Percentiles rank a stretch among this genome's conserved stretches.
Evolutionary conservation across 306 rosid species (phyloP).

Genomic region (Dryas octopetala): DNA sequence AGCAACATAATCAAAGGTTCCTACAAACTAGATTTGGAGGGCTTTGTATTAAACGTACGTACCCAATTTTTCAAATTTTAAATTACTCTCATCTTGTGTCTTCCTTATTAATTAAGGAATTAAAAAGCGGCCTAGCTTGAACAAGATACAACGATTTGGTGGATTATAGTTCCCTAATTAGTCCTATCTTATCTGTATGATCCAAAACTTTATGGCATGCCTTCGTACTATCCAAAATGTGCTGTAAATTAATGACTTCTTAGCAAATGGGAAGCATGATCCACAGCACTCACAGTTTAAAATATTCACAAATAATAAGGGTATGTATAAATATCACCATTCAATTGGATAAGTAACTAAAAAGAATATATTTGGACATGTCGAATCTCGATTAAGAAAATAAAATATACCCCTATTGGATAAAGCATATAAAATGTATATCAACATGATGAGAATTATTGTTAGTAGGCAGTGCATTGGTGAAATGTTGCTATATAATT

Average conservation of each 20-base stretch:
- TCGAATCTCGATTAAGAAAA: background rate
- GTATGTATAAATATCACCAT: background rate
- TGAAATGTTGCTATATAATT: no score
- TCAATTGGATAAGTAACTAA: background rate
- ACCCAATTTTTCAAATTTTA: background rate
- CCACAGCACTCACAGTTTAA: background rate
- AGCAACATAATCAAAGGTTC: no score
- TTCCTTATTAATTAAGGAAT: background rate
- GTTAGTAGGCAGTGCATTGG: no score
- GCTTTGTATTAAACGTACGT: background rate
- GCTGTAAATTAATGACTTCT: background rate
- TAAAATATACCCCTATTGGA: background rate
- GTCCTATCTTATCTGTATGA: background rate
- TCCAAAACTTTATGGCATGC: background rate
- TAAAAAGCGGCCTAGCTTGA: background rate
- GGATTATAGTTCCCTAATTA: background rate
- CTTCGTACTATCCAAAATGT: background rate
- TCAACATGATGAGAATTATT: background rate
- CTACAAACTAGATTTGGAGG: background rate
- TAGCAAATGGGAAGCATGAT: constrained; percentile 8
- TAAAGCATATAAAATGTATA: background rate
- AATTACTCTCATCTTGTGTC: background rate
- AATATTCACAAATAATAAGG: background rate
- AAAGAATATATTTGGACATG: background rate
- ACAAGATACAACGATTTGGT: background rate